Conservation (phyloP, 83 land plant genomes). For the Picea abies region DNA sequence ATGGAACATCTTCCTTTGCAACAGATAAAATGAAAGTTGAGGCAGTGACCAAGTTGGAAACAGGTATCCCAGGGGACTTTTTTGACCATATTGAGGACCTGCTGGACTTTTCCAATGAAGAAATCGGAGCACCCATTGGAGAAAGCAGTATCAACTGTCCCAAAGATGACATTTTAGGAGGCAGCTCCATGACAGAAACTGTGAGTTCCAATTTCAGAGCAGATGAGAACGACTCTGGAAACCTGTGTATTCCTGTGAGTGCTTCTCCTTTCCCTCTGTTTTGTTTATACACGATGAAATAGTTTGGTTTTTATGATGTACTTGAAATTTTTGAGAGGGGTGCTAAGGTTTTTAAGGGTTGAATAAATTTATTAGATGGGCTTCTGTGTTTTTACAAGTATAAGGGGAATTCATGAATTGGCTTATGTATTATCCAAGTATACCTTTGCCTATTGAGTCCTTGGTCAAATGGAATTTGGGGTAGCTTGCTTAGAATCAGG, state of each 20-base stretch:
- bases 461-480: not conserved
- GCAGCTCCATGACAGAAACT: not conserved
- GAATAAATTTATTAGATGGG: not conserved
- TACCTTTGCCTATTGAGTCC: not conserved
- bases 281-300: not conserved
- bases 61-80: constrained; percentile 11
- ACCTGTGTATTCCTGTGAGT: constrained; percentile 16
- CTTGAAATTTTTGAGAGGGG: not conserved
- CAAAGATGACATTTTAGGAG: not conserved
- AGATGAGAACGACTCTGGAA: not conserved
- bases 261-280: not conserved
- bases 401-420: not conserved
- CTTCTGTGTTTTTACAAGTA: not conserved
- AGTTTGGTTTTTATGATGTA: no score
- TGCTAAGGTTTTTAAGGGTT: not conserved
- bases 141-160: not conserved
- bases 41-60: not conserved
- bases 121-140: constrained; percentile 7
- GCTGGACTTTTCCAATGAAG: constrained; percentile 16
- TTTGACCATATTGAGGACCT: constrained; percentile 18
- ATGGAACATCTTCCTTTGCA: not conserved
- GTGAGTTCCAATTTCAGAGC: constrained; percentile 10
- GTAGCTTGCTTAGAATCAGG: not conserved
- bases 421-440: not conserved
- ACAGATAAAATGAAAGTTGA: not conserved